phyloP scores from a whole-genome alignment of 257 asterid genomes.

The Scutellaria barbata region DNA sequence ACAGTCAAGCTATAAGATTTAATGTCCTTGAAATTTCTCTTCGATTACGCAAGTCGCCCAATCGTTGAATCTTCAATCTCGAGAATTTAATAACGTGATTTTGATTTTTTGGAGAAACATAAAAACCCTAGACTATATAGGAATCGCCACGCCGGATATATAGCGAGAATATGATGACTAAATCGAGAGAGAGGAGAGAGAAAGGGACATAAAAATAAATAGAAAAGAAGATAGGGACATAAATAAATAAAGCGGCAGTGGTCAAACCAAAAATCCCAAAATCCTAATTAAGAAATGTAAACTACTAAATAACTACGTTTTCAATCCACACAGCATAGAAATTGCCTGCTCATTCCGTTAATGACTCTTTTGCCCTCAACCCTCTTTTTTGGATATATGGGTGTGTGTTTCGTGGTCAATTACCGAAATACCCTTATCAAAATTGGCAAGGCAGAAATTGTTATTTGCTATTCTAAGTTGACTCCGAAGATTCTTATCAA shows the following conservation, averaged over 20 bases:
- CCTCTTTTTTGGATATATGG: no score
- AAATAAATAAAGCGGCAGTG: slow-evolving; percentile 14
- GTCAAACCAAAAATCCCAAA: slow-evolving; percentile 11
- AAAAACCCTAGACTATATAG: slow-evolving; percentile 3
- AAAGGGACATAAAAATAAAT: not conserved
- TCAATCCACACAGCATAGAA: not conserved
- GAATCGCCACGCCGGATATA: not conserved
- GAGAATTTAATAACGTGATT: not conserved
- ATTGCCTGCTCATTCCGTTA: not conserved
- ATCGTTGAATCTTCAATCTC: slow-evolving; percentile 6
- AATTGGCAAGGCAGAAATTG: not conserved
- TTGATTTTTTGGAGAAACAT: not conserved
- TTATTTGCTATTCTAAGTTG: no score
- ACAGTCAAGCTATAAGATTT: not conserved
- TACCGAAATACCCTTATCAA: not conserved
- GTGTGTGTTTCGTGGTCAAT: not conserved
- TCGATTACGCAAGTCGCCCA: not conserved
- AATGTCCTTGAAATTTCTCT: not conserved
- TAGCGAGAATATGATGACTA: slow-evolving; percentile 12
- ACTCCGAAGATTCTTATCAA: no score
- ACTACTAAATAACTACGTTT: not conserved
- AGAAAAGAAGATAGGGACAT: not conserved
- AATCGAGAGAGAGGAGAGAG: not conserved
- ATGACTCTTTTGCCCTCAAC: slow-evolving; percentile 14
- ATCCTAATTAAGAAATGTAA: slow-evolving; percentile 1